Percentiles rank a stretch among this genome's conserved stretches.
Conservation (phyloP, 331 rosid species). For the Acacia pycnantha region DNA sequence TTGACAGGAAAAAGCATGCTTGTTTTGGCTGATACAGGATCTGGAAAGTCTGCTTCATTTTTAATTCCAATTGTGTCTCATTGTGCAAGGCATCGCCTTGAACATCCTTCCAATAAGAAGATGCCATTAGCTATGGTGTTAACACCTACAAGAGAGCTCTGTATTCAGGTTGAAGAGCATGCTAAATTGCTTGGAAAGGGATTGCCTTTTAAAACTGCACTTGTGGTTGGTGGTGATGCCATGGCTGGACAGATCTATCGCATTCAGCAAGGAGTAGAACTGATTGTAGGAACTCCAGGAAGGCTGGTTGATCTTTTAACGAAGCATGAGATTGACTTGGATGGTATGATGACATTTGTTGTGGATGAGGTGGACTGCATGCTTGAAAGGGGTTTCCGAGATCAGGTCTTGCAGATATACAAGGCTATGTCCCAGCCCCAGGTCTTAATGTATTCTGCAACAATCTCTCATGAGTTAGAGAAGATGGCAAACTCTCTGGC, state of each 20-base stretch:
- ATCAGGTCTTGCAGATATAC: conserved; percentile 80
- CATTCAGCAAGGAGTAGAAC: conserved; percentile 81
- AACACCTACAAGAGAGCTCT: conserved; percentile 87
- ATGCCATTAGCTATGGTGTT: conserved; percentile 74
- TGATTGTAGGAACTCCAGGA: conserved; percentile 84
- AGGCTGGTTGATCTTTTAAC: conserved; percentile 77
- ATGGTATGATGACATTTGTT: conserved; percentile 57
- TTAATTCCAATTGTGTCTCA: conserved; percentile 64
- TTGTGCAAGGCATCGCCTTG: conserved; percentile 45
- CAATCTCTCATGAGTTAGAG: conserved; percentile 66
- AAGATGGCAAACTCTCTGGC: conserved; percentile 64
- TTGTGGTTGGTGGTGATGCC: conserved; percentile 89
- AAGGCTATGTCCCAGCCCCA: conserved; percentile 74
- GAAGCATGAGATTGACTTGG: conserved; percentile 67
- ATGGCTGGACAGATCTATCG: conserved; percentile 82
- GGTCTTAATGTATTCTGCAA: conserved; percentile 83
- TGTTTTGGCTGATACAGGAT: conserved; percentile 80
- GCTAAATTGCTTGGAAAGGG: conserved; percentile 85
- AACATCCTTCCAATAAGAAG: conserved; percentile 37
- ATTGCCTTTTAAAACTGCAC: conserved; percentile 84
- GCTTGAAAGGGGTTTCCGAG: conserved; percentile 77
- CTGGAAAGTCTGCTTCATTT: conserved; percentile 84
- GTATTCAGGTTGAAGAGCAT: conserved; percentile 76
- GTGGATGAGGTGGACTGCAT: conserved; percentile 93
- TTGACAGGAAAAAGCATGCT: conserved; percentile 66